phyloP scores from a whole-genome alignment of 2,329 filamentous ascomycete genomes.

The Teratosphaeria viscida region DNA sequence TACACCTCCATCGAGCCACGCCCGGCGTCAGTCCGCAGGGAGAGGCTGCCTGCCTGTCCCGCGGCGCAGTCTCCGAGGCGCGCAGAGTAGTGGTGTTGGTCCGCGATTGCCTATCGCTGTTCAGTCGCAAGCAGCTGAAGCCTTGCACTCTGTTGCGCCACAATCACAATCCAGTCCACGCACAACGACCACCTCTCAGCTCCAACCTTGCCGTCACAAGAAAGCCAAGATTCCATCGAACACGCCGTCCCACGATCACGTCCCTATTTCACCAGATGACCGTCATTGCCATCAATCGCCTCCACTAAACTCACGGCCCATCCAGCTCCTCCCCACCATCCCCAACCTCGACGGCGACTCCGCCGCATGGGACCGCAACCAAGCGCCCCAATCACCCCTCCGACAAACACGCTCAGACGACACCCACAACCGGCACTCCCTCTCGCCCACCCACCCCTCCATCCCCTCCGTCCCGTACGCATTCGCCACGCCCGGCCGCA shows the following conservation, averaged over 20 bases:
- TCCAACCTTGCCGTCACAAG: not conserved
- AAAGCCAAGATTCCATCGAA: not conserved
- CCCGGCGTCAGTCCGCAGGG: not conserved
- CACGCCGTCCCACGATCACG: not conserved
- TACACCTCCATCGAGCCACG: not conserved
- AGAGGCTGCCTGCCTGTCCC: not conserved
- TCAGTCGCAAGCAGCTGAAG: constrained; percentile 4
- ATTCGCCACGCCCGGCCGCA: not conserved
- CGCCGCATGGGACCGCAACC: not conserved
- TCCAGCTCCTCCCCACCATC: not conserved
- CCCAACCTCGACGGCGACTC: not conserved
- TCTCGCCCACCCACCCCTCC: not conserved
- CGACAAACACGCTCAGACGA: not conserved
- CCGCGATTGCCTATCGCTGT: not conserved
- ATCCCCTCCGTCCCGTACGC: not conserved
- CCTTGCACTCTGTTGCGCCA: not conserved
- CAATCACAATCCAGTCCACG: not conserved
- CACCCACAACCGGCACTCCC: not conserved
- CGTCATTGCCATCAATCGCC: not conserved
- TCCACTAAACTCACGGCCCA: not conserved
- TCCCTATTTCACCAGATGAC: not conserved
- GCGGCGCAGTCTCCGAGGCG: not conserved
- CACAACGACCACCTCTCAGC: constrained; percentile 3
- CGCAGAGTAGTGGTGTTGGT: not conserved
- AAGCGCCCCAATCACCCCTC: not conserved